phyloP scores from a whole-genome alignment of 1,284 basidiomycete genomes.

The Papiliotrema terrestris region DNA sequence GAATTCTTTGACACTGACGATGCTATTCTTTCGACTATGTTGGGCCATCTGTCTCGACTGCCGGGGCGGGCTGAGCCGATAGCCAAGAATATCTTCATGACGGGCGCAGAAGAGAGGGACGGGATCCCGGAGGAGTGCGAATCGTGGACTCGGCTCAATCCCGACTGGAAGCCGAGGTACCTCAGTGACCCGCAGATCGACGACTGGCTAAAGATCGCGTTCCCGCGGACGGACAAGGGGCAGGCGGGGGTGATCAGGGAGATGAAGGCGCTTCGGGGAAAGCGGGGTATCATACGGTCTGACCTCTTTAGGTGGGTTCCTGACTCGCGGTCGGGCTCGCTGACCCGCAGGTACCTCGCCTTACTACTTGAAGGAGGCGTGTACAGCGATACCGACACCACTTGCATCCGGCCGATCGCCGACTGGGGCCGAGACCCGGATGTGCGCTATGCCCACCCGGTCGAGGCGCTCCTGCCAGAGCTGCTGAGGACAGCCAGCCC shows the following conservation, averaged over 20 bases:
- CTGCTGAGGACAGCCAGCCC: slow-evolving; percentile 4
- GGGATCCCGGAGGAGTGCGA: too few relatives aligned
- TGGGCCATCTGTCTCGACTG: too few relatives aligned
- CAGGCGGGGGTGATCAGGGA: slow-evolving; percentile 6
- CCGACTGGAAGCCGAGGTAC: slow-evolving; percentile 17
- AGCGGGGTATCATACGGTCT: slow-evolving; percentile 18
- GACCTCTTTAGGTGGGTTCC: slow-evolving; percentile 26
- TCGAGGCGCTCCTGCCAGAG: slow-evolving; percentile 13
- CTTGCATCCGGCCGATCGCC: slow-evolving; percentile 18
- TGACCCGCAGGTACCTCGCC: slow-evolving; percentile 21
- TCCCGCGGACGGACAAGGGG: neutral
- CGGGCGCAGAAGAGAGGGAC: too few relatives aligned
- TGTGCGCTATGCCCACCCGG: neutral
- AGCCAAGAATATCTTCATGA: too few relatives aligned
- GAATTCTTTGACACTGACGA: too few relatives aligned
- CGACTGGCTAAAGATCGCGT: slow-evolving; percentile 12
- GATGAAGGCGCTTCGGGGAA: slow-evolving; percentile 9
- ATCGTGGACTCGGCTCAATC: slow-evolving; percentile 17
- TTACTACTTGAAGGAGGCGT: slow-evolving; percentile 29
- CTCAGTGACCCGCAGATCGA: slow-evolving; percentile 20
- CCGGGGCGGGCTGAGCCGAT: too few relatives aligned
- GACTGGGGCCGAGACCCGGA: slow-evolving; percentile 16
- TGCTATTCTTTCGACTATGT: too few relatives aligned
- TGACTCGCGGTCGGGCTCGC: neutral
- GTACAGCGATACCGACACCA: slow-evolving; percentile 36